phyloP scores from a whole-genome alignment of 306 rosid species.

The Prinsepia uniflora region DNA sequence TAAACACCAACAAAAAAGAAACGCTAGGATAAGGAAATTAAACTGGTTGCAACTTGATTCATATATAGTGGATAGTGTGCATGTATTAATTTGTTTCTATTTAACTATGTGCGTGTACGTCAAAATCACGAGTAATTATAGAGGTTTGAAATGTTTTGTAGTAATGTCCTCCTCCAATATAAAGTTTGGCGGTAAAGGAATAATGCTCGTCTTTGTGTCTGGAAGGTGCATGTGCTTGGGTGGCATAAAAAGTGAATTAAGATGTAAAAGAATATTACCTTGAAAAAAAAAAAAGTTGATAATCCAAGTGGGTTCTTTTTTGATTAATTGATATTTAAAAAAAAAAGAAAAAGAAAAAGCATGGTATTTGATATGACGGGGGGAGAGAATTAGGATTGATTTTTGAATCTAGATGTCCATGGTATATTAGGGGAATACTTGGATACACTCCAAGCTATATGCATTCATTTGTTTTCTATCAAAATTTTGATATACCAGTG shows the following conservation, averaged over 20 bases:
- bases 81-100: neutral
- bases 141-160: neutral
- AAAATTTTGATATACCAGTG: too few relatives aligned
- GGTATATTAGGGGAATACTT: too few relatives aligned
- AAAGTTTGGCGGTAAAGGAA: slow-evolving; percentile 2
- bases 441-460: too few relatives aligned
- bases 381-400: neutral
- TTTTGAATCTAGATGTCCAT: too few relatives aligned
- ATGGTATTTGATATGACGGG: neutral
- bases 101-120: neutral
- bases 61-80: neutral
- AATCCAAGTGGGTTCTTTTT: neutral
- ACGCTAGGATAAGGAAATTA: neutral
- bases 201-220: neutral
- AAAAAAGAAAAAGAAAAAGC: neutral
- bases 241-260: neutral
- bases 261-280: neutral
- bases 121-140: neutral
- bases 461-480: too few relatives aligned
- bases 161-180: neutral
- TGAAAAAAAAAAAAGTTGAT: neutral
- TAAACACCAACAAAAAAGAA: neutral
- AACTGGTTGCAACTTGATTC: slow-evolving; percentile 2
- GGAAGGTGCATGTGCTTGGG: neutral
- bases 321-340: neutral